These are phyloP conservation scores for Gossypium schwendimanii DNA, from an alignment of 441 rosid species.

Conservation along the genomic window DNA sequence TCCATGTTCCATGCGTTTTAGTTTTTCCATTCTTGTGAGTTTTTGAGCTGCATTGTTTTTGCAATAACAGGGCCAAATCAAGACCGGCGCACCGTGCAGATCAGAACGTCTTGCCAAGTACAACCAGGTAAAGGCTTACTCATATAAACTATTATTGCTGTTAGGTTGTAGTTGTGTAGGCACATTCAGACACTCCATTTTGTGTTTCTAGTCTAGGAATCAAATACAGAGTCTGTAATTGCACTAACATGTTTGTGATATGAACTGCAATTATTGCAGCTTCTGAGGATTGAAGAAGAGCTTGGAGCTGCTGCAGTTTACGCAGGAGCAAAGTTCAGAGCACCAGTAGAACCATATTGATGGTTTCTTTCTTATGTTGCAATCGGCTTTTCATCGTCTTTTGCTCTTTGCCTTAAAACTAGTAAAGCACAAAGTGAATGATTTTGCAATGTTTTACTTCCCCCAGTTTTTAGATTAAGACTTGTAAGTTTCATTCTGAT, in stretches of 20 bases:
- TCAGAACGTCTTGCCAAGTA: slow-evolving; percentile 45
- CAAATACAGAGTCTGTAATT: background rate
- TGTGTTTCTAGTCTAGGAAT: background rate
- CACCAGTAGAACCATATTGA: slow-evolving; percentile 34
- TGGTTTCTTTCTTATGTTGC: background rate
- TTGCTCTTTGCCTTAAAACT: background rate
- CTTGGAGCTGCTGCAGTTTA: slow-evolving; percentile 34
- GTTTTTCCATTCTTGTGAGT: background rate
- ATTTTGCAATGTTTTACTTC: background rate
- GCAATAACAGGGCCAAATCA: slow-evolving; percentile 35
- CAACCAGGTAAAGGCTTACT: slow-evolving; percentile 31
- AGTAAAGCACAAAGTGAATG: background rate
- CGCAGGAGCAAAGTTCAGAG: slow-evolving; percentile 39
- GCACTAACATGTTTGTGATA: background rate
- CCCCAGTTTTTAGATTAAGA: background rate
- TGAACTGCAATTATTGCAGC: slow-evolving; percentile 21
- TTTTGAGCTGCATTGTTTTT: background rate
- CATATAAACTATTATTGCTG: background rate
- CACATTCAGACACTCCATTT: background rate
- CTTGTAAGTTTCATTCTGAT: background rate
- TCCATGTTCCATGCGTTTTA: background rate
- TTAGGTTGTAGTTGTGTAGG: background rate
- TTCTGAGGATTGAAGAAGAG: slow-evolving; percentile 43
- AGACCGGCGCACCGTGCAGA: slow-evolving; percentile 46
- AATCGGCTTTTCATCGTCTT: background rate